Conservation (phyloP, 78 protist species). For the Dictyostelium citrinum region DNA sequence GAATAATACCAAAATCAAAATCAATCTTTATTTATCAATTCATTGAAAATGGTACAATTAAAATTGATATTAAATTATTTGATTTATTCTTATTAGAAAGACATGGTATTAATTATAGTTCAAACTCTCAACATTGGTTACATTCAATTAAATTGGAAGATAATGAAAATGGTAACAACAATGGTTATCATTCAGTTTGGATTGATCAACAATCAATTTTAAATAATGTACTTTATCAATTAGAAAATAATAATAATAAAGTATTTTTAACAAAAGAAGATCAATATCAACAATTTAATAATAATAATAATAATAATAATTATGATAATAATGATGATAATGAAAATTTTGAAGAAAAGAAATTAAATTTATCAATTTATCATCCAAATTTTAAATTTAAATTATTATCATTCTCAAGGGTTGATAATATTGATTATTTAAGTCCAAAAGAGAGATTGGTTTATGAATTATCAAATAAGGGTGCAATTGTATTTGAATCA, state of each 20-base stretch:
- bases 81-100: conserved; percentile 32
- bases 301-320: background rate
- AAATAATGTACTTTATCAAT: background rate
- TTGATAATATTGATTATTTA: background rate
- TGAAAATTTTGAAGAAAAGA: background rate
- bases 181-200: conserved; percentile 18
- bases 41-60: background rate
- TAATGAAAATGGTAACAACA: background rate
- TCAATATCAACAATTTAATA: background rate
- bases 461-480: background rate
- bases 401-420: background rate
- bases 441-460: conserved; percentile 43
- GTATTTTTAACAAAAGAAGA: background rate
- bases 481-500: background rate
- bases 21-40: conserved; percentile 19
- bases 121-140: background rate
- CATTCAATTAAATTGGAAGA: background rate
- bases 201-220: conserved; percentile 8
- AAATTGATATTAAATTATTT: conserved; percentile 6
- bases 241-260: background rate
- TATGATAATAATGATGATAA: background rate
- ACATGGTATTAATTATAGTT: background rate
- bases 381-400: conserved; percentile 12
- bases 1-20: conserved; percentile 11
- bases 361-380: background rate